phyloP scores from a whole-genome alignment of 2,329 filamentous ascomycete genomes.

The Scedosporium apiospermum region DNA sequence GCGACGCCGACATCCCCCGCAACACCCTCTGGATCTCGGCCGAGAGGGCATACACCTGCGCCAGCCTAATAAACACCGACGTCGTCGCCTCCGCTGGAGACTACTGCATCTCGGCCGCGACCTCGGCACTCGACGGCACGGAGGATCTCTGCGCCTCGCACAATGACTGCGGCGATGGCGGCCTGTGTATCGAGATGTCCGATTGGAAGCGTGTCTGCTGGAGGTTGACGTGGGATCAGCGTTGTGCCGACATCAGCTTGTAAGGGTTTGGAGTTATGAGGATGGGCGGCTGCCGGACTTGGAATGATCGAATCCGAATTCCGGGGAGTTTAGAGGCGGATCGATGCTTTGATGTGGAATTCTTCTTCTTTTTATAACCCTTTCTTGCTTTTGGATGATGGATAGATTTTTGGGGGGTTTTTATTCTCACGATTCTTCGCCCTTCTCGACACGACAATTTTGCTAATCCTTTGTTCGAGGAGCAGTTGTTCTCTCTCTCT shows the following conservation, averaged over 20 bases:
- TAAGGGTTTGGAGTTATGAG: background rate
- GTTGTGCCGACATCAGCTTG: background rate
- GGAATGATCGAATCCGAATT: too few species aligned
- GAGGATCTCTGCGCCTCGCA: background rate
- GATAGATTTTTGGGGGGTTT: background rate
- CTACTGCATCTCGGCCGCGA: constrained; percentile 2
- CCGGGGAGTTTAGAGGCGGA: background rate
- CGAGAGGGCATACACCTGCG: constrained; percentile 3
- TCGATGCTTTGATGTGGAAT: background rate
- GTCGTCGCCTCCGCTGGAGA: background rate
- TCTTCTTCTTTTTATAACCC: background rate
- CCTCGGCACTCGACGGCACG: background rate
- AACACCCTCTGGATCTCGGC: constrained; percentile 4
- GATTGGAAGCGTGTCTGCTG: constrained; percentile 1
- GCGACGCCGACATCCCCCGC: background rate
- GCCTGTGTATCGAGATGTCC: background rate
- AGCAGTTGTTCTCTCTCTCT: background rate
- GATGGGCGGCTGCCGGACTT: too few species aligned
- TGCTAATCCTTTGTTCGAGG: background rate
- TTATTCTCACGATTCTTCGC: background rate
- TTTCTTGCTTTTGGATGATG: background rate
- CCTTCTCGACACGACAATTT: background rate
- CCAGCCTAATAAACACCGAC: background rate
- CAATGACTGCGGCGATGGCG: background rate
- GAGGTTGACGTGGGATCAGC: background rate